Conservation (phyloP, 495 filamentous ascomycete species). For the Astrothelium macrocarpum region DNA sequence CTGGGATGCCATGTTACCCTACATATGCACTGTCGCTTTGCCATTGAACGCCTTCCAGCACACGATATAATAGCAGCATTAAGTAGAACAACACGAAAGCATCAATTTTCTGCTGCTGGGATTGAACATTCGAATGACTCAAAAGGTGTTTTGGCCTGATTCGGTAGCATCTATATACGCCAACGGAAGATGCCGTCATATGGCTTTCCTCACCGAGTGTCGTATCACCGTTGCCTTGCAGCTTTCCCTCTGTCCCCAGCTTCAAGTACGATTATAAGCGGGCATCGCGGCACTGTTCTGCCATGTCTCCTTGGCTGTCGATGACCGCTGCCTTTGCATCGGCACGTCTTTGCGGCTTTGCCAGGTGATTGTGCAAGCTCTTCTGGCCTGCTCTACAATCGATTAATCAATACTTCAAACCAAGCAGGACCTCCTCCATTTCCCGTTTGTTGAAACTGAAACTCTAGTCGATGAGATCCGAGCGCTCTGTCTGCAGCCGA, state of each 20-base stretch:
- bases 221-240: conserved; percentile 2
- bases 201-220: not conserved
- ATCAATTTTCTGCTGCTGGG: too few species aligned
- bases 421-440: not conserved
- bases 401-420: not conserved
- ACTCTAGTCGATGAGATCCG: not conserved
- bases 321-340: not conserved
- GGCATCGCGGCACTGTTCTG: not conserved
- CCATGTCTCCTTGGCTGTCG: not conserved
- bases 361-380: not conserved
- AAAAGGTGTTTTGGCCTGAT: too few species aligned
- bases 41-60: too few species aligned
- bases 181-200: not conserved
- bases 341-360: not conserved
- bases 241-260: not conserved
- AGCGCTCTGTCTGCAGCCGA: not conserved
- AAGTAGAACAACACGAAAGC: too few species aligned
- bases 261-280: not conserved
- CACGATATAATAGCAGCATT: too few species aligned
- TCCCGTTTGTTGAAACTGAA: not conserved
- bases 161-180: not conserved
- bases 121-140: too few species aligned
- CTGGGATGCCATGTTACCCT: too few species aligned
- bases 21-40: too few species aligned
- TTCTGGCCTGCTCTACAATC: not conserved